A percentile compares a stretch with the other conserved stretches of the same genome.
Conservation (phyloP, 345 rosid genomes). For the Barbarea vulgaris region DNA sequence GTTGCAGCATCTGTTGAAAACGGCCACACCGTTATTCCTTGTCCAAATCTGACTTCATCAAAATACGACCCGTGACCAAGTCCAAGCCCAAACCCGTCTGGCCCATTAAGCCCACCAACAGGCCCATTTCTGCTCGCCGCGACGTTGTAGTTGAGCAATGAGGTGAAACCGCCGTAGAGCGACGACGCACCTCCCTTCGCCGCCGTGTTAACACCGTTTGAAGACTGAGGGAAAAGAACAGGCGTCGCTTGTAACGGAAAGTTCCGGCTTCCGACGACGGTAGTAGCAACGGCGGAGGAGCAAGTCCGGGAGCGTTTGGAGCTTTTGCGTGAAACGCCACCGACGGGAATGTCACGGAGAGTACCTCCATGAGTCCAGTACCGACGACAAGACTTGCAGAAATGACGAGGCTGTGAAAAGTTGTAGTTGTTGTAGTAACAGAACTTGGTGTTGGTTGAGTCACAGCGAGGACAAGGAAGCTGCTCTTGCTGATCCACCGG, state of each 20-base stretch:
- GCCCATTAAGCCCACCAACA: constrained; percentile 29
- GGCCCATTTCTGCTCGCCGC: constrained; percentile 29
- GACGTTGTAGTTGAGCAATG: constrained; percentile 51
- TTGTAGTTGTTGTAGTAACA: constrained; percentile 98
- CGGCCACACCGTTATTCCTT: constrained; percentile 42
- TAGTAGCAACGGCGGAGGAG: constrained; percentile 8
- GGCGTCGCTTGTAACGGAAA: constrained; percentile 55
- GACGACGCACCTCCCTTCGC: constrained; percentile 26
- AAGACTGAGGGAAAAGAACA: constrained; percentile 52
- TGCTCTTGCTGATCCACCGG: constrained; percentile 74
- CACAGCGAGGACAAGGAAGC: constrained; percentile 92
- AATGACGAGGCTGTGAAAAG: constrained; percentile 98
- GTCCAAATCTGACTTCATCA: constrained; percentile 33
- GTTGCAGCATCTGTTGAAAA: constrained; percentile 20
- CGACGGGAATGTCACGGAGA: constrained; percentile 90
- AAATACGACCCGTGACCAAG: constrained; percentile 40
- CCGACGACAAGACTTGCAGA: constrained; percentile 94
- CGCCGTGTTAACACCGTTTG: constrained; percentile 29
- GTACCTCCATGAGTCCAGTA: constrained; percentile 99
- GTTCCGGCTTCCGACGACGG: constrained; percentile 26
- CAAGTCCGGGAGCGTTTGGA: constrained; percentile 76
- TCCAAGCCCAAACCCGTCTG: constrained; percentile 33
- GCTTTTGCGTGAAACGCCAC: constrained; percentile 87
- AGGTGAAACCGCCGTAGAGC: constrained; percentile 61
- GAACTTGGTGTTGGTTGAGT: constrained; percentile 88